Evolutionary conservation across 2,329 filamentous ascomycete genomes (phyloP).

Genomic region (Cladophialophora bantiana): DNA sequence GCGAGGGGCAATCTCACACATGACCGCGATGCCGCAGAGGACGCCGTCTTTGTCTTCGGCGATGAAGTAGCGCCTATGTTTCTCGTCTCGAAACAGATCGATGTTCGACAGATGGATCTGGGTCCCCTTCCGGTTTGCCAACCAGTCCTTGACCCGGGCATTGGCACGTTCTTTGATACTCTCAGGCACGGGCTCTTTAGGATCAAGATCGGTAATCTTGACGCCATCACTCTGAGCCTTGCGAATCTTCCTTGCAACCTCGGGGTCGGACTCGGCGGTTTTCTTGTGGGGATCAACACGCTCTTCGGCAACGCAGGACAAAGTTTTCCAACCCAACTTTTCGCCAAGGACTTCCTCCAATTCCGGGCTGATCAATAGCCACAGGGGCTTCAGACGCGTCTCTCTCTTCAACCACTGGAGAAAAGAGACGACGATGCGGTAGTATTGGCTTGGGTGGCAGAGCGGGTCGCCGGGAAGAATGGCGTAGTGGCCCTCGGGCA

Average conservation of each 20-base stretch:
- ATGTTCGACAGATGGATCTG: slow-evolving; percentile 93
- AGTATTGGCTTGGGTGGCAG: slow-evolving; percentile 79
- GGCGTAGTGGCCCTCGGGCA: slow-evolving; percentile 76
- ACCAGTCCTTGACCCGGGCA: slow-evolving; percentile 78
- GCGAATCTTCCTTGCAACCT: slow-evolving; percentile 76
- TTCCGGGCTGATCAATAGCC: slow-evolving; percentile 83
- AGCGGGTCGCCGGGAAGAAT: slow-evolving; percentile 88
- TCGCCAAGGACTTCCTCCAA: slow-evolving; percentile 81
- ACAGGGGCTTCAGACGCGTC: slow-evolving; percentile 77
- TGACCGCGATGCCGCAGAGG: slow-evolving; percentile 78
- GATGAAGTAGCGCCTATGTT: slow-evolving; percentile 85
- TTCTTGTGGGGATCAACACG: slow-evolving; percentile 78
- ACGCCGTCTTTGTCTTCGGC: slow-evolving; percentile 75
- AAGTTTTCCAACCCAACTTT: slow-evolving; percentile 83
- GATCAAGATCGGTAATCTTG: slow-evolving; percentile 74
- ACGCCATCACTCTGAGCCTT: slow-evolving; percentile 84
- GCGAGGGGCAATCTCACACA: slow-evolving; percentile 79
- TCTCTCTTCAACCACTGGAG: slow-evolving; percentile 77
- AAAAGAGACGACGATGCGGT: slow-evolving; percentile 75
- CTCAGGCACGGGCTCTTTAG: slow-evolving; percentile 68
- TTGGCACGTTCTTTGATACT: slow-evolving; percentile 75
- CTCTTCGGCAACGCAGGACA: slow-evolving; percentile 89
- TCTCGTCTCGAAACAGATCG: slow-evolving; percentile 82
- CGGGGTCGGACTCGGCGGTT: slow-evolving; percentile 68
- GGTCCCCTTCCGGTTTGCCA: slow-evolving; percentile 76